Evolutionary conservation across 108 stramenopile species (phyloP), one percentile per base, ranked within the genome.

Genomic region (Poteriospumella lacustris): DNA sequence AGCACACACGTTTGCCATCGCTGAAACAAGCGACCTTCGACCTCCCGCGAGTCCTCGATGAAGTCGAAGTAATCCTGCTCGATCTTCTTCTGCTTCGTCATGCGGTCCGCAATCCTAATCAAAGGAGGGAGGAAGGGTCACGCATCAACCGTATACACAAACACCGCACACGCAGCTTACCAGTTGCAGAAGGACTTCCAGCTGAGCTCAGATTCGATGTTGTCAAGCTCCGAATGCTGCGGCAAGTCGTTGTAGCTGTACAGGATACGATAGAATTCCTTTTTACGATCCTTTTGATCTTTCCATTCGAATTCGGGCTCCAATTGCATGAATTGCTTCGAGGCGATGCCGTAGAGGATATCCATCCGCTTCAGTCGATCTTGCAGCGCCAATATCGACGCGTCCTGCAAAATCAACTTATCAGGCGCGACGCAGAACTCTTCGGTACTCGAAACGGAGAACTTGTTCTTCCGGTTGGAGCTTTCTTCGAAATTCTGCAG

Each of bases 401-500:
- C 24, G 24, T 56, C 52, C 15, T 19, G 15, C 24, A 24, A 56
- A 56, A 56, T 56, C 15, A 56, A 24, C 24, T 19, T 24, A 19
- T 56, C 52, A 56, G 52, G 52, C 15, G 36, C 60, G 33, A 34
- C 5, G 31, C 60, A 64, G 36, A 64, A 64, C 24, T 64, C 60
- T 64, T 64, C 60, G 36, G 36, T 33, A 12, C 12, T 34, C 31
- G 28, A 34, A 5, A 64, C 28, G 36, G 60, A 64, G 36, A 31
- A 64, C 60, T 64, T 64, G 3, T 33, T 24, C 9, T 19, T 33
- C 31, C 60, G 15, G 24, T 64, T 64, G 36, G 31, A 31, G 24
- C 60, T 64, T 64, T 64, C 60, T 64, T 64, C 60, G 36, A 64
- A 64, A 5, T 12, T 26, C 24, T 64, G 31, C 31, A 19, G 31